Evolutionary conservation across 2,329 filamentous ascomycete species (phyloP).

Genomic region (Polytolypa hystricis): DNA sequence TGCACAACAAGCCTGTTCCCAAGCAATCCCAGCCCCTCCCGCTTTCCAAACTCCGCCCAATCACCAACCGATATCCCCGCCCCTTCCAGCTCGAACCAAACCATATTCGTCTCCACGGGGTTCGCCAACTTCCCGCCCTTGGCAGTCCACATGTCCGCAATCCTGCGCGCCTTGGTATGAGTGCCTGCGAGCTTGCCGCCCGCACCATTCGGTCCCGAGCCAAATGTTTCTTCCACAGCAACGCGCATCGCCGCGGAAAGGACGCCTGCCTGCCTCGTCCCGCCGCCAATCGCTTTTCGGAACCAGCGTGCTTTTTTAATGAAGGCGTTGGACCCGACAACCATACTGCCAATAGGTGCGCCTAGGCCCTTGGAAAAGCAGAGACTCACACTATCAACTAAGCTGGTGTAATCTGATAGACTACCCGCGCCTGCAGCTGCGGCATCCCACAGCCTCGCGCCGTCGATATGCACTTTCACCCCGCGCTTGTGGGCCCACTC

Average conservation of each 20-base stretch:
- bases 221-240: conserved; percentile 70
- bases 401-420: conserved; percentile 53
- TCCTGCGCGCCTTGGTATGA: conserved; percentile 51
- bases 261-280: conserved; percentile 64
- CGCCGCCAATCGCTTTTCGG: conserved; percentile 70
- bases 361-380: conserved; percentile 78
- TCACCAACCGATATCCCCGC: conserved; percentile 43
- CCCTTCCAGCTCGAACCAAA: conserved; percentile 65
- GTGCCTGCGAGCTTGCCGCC: conserved; percentile 50
- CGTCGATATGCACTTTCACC: conserved; percentile 66
- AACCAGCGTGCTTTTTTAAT: conserved; percentile 63
- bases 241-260: conserved; percentile 64
- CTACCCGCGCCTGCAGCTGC: conserved; percentile 58
- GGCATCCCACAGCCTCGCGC: conserved; percentile 73
- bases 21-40: conserved; percentile 46
- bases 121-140: conserved; percentile 58
- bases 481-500: conserved; percentile 54
- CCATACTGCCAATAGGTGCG: conserved; percentile 66
- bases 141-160: conserved; percentile 55
- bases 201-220: conserved; percentile 44
- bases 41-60: conserved; percentile 44
- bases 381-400: conserved; percentile 64
- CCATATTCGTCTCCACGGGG: conserved; percentile 83
- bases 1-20: conserved; percentile 56
- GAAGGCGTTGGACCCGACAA: conserved; percentile 50